These are phyloP conservation scores for Hevea brasiliensis DNA, from an alignment of 345 rosid species.

Conservation along the genomic window DNA sequence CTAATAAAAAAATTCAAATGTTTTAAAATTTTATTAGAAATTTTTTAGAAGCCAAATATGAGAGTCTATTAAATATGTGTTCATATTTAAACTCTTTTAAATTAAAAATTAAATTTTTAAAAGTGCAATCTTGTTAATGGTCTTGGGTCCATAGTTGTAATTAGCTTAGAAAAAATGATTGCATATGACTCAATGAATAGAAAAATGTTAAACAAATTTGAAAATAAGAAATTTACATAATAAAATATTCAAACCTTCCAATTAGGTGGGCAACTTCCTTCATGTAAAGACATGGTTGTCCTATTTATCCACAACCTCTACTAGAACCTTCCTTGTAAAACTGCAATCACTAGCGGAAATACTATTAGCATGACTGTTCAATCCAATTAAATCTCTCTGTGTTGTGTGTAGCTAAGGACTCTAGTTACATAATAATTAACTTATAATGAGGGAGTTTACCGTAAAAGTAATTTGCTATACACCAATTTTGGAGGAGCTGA, in stretches of 20 bases:
- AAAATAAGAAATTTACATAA: background rate
- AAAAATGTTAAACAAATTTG: background rate
- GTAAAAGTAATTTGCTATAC: conserved; percentile 84
- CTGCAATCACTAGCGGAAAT: conserved; percentile 40
- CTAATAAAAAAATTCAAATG: no score
- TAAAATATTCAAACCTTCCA: conserved; percentile 73
- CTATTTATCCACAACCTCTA: conserved; percentile 81
- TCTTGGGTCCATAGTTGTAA: no score
- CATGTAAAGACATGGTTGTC: conserved; percentile 68
- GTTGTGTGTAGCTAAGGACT: background rate
- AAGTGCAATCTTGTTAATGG: no score
- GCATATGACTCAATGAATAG: background rate
- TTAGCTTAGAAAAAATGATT: no score
- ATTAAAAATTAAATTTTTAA: no score
- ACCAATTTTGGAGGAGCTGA: conserved; percentile 98
- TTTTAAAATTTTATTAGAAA: no score
- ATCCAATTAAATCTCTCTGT: background rate
- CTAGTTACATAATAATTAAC: background rate
- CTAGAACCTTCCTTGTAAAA: conserved; percentile 90
- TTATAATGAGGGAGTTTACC: conserved; percentile 42
- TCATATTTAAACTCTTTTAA: no score
- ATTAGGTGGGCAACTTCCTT: conserved; percentile 72
- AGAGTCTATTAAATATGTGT: no score
- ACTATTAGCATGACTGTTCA: conserved; percentile 14
- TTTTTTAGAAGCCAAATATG: no score